Percentiles rank a stretch among this genome's conserved stretches.
phyloP scores from a whole-genome alignment of 805 yeast species.

The Metschnikowia noctiluminum region DNA sequence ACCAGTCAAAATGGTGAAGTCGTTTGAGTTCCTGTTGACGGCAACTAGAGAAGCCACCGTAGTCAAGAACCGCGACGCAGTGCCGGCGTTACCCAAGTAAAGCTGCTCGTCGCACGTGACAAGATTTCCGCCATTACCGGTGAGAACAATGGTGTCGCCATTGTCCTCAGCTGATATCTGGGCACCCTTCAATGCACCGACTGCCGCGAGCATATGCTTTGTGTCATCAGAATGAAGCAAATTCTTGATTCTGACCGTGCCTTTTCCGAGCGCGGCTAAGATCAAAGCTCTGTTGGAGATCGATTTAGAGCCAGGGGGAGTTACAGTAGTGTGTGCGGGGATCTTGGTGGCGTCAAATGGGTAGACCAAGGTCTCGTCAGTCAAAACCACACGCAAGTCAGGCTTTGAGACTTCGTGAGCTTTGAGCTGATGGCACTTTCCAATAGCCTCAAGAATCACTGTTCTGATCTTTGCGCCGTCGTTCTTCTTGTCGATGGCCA shows the following conservation, averaged over 20 bases:
- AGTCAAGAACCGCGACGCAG: constrained; percentile 93
- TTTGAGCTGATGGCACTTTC: constrained; percentile 81
- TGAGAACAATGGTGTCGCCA: constrained; percentile 83
- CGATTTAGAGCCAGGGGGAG: constrained; percentile 97
- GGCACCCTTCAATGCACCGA: constrained; percentile 76
- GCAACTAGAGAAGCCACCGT: constrained; percentile 85
- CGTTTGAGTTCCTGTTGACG: constrained; percentile 29
- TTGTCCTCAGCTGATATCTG: constrained; percentile 76
- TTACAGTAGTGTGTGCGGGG: constrained; percentile 45
- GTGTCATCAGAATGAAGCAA: constrained; percentile 95
- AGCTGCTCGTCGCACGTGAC: constrained; percentile 62
- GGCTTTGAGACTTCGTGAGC: constrained; percentile 83
- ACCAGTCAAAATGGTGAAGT: constrained; percentile 74
- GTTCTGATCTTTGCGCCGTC: constrained; percentile 89
- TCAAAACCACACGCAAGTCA: constrained; percentile 74
- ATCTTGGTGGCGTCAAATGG: constrained; percentile 42
- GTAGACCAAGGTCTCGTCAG: constrained; percentile 73
- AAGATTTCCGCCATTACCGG: constrained; percentile 80
- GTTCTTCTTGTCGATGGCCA: constrained; percentile 96
- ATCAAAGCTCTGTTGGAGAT: constrained; percentile 93
- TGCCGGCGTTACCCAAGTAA: constrained; percentile 96
- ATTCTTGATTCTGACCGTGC: constrained; percentile 79
- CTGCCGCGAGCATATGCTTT: constrained; percentile 88
- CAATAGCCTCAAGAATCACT: constrained; percentile 79
- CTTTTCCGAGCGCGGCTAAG: constrained; percentile 86